These are phyloP conservation scores for Pythium vanterpoolii DNA, from an alignment of 352 stramenopile species.

Conservation along the genomic window DNA sequence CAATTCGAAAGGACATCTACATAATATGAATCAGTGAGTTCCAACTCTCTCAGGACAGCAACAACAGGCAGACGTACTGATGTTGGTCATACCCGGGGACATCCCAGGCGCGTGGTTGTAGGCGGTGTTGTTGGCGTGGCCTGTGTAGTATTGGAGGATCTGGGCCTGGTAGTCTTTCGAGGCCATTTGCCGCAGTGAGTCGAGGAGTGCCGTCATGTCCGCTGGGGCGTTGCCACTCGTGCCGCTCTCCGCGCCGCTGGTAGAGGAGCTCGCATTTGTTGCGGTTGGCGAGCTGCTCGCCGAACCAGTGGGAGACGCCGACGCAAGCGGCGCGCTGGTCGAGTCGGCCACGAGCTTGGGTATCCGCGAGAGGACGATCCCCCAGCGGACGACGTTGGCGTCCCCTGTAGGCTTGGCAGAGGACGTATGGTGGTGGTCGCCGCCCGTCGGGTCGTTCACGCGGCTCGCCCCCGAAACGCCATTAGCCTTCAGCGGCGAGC, in stretches of 20 bases:
- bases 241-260: background rate
- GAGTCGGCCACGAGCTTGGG: constrained; percentile 24
- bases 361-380: constrained; percentile 23
- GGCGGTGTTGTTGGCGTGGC: constrained; percentile 4
- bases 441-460: background rate
- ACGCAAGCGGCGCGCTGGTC: constrained; percentile 7
- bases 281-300: constrained; percentile 8
- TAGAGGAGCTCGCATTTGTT: background rate
- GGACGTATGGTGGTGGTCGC: background rate
- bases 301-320: constrained; percentile 17
- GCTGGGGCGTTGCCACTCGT: background rate
- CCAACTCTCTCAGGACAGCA: background rate
- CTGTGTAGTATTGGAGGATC: constrained; percentile 52
- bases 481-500: constrained; percentile 23
- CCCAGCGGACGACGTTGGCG: constrained; percentile 21
- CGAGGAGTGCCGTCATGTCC: constrained; percentile 33
- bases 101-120: constrained; percentile 6
- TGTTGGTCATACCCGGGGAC: constrained; percentile 8
- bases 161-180: constrained; percentile 49
- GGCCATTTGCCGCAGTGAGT: constrained; percentile 58
- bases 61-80: constrained; percentile 15
- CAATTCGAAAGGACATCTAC: constrained; percentile 26
- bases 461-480: constrained; percentile 1
- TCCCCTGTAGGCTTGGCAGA: constrained; percentile 4
- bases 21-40: background rate